Evolutionary conservation across 139 green algal species (phyloP), one percentile per base, ranked within the genome.

Genomic region (Diplosphaera chodatii): DNA sequence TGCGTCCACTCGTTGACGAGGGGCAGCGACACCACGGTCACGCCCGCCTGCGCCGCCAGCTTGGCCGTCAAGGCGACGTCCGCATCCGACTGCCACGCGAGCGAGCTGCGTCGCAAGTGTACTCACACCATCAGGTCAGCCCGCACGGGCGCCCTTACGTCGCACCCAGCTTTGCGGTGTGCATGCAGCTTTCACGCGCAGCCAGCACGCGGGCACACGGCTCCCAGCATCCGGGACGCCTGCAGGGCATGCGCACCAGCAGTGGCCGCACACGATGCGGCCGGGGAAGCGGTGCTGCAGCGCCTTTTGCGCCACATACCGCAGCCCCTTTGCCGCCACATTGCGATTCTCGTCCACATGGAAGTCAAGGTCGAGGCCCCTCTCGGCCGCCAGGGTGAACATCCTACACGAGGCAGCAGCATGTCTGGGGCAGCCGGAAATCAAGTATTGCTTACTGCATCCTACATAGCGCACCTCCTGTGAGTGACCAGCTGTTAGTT

Each of bases 321-420:
- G 78, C 76, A 93, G 78, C 20, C 87, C 87, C 59, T 75, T 78
- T 0, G 86, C 83, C 27, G 66, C 40, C 65, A 83, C 81, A 71
- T 93, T 93, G 27, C 86, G 84, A 70, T 93, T 93, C 72, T 93
- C 87, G 55, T 93, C 87, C 2, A 82, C 76, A 78, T 93, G 87
- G 70, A 93, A 93, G 74, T 93, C 87, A 8, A 92, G 71, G 74
- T 90, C 80, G 31, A 92, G 69, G 70, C 82, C 65, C 0, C 82
- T 77, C 68, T 89, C 77, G 67, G 82, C 83, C 8, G 86, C 87
- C 30, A 92, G 78, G 1, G 2, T 72, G 73, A 92, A 92, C 8
- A 92, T 84, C 40, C 79, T 86, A 66, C 63, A 55, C 1, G 30
- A 63, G n/a, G n/a, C n/a, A n/a, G n/a, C n/a, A n/a, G n/a, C n/a